Evolutionary conservation across 176 grass and related monocot species (phyloP), one percentile per base, ranked within the genome.

Genomic region (Tillandsia fasciculata): DNA sequence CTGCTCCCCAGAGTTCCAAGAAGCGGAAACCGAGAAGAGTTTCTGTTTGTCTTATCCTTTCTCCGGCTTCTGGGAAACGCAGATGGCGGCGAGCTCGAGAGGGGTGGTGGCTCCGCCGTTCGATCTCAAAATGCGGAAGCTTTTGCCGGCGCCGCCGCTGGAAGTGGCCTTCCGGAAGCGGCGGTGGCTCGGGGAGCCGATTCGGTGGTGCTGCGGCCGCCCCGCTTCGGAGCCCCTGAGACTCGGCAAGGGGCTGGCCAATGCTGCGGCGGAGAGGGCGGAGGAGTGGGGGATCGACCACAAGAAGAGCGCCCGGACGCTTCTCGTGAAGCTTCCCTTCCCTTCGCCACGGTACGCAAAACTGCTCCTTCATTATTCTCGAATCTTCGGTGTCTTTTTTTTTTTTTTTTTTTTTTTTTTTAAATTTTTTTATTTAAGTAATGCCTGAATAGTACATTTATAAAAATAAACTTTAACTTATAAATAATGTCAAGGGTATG

Each of bases 61-160:
- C 20, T 20, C 20, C 33, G 33, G 33, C 33, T 42, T 42, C 33
- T 42, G 9, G 1, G 47, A 28, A 53, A 49, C 26, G 63, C 70
- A 71, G 76, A 97, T 97, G 93, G 84, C 84, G 64, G 83, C 77
- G 42, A 86, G 79, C 77, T 76, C 93, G 69, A 82, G 79, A 53
- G 86, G 84, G 50, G 73, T 96, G 53, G 73, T 49, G 10, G 68
- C 79, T 51, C 81, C 76, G 63, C 78, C 86, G 26, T 81, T 87
- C 84, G 72, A 86, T 76, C 67, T 87, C 75, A 67, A 66, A 26
- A 66, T 72, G 18, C 65, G 57, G 28, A 68, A 67, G 26, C 42
- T 64, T 13, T 50, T n/a, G 12, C 77, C 71, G 66, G 63, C 76
- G 29, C 73, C 48, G 20, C 29, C 71, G 2, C n/a, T 61, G 0